A percentile compares a stretch with the other conserved stretches of the same genome.
phyloP scores from a whole-genome alignment of 2,329 filamentous ascomycete species.

The Simplicillium aogashimaense region DNA sequence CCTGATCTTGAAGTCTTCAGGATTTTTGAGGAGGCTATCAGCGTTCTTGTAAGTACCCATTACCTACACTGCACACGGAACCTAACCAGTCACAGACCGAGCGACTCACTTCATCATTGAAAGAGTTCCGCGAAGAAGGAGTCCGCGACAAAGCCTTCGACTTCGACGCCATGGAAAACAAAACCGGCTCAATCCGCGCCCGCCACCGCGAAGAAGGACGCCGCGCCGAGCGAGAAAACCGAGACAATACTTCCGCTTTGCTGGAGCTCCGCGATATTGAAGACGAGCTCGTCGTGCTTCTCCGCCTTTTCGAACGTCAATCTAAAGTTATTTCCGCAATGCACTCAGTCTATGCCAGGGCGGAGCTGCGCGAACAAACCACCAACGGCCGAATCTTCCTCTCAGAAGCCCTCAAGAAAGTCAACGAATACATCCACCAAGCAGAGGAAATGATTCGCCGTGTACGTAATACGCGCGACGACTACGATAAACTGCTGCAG shows the following conservation, averaged over 20 bases:
- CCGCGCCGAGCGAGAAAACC: constrained; percentile 45
- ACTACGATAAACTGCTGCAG: constrained; percentile 56
- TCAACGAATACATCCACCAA: constrained; percentile 45
- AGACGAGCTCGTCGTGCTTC: constrained; percentile 49
- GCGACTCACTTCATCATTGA: constrained; percentile 51
- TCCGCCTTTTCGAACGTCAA: constrained; percentile 49
- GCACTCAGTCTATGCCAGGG: constrained; percentile 30
- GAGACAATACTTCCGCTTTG: constrained; percentile 52
- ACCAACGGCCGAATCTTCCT: constrained; percentile 40
- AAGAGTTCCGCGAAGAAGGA: constrained; percentile 48
- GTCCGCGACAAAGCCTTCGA: constrained; percentile 35
- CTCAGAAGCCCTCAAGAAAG: constrained; percentile 36
- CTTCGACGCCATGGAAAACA: constrained; percentile 28
- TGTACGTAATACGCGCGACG: constrained; percentile 47
- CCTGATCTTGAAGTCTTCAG: constrained; percentile 53
- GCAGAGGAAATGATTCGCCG: constrained; percentile 47
- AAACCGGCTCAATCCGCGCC: constrained; percentile 26
- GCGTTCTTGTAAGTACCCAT: constrained; percentile 37
- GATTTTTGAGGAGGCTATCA: constrained; percentile 58
- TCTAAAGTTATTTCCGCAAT: constrained; percentile 37
- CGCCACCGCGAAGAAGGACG: constrained; percentile 28
- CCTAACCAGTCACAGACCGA: constrained; percentile 37
- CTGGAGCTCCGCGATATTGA: constrained; percentile 55
- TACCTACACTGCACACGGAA: not conserved
- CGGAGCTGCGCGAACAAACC: constrained; percentile 29